A percentile compares a stretch with the other conserved stretches of the same genome.
Evolutionary conservation across 805 yeast genomes (phyloP).

Genomic region (Saccharomycopsis selenospora): DNA sequence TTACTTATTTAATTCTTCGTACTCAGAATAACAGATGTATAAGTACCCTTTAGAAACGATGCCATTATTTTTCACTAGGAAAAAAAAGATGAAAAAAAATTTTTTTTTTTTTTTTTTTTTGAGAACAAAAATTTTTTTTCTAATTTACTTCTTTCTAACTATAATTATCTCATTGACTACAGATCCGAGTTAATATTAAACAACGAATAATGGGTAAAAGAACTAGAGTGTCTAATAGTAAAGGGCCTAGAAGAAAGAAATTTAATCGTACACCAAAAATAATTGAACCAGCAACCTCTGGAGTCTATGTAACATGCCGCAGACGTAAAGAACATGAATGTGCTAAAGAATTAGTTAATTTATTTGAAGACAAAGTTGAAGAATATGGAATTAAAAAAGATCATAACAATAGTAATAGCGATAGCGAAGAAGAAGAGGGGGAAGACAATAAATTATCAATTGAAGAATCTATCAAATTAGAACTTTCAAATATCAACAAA

Average conservation of each 20-base stretch:
- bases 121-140: no score
- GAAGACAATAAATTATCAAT: constrained; percentile 44
- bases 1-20: no score
- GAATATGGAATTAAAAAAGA: constrained; percentile 36
- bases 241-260: constrained; percentile 42
- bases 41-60: no score
- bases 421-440: constrained; percentile 22
- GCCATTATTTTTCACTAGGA: no score
- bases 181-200: neutral
- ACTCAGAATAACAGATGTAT: no score
- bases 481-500: constrained; percentile 53
- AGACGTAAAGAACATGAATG: constrained; percentile 74
- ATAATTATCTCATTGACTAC: no score
- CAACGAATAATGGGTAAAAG: neutral
- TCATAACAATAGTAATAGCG: constrained; percentile 23
- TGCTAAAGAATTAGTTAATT: constrained; percentile 57
- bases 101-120: no score
- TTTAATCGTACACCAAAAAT: constrained; percentile 42
- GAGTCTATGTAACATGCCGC: constrained; percentile 84
- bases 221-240: neutral
- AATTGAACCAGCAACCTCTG: constrained; percentile 79
- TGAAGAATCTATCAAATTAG: constrained; percentile 70
- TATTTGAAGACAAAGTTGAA: constrained; percentile 49
- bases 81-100: no score
- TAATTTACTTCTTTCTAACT: no score